Evolutionary conservation across 441 rosid species (phyloP).

Genomic region (Flueggea neowawraea): DNA sequence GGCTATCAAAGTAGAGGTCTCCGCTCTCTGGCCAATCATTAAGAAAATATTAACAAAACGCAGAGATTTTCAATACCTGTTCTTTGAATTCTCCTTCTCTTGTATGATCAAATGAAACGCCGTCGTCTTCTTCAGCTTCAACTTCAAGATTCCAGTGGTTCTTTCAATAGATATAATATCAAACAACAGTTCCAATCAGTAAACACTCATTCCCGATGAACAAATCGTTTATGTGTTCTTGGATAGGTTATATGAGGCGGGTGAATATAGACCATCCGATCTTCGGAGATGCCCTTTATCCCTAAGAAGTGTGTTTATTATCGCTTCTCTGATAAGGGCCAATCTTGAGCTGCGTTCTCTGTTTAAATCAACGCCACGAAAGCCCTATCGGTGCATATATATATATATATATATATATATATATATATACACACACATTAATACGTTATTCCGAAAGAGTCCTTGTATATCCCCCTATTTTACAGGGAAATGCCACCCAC

Average conservation of each 20-base stretch:
- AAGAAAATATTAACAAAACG: too few species aligned
- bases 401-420: constrained; percentile 23
- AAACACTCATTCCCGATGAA: too few species aligned
- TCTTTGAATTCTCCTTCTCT: constrained; percentile 5
- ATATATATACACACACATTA: too few species aligned
- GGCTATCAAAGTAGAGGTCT: too few species aligned
- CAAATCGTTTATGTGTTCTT: too few species aligned
- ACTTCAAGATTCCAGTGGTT: too few species aligned
- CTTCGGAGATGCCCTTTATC: too few species aligned
- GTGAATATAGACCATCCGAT: too few species aligned
- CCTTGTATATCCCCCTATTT: constrained; percentile 10
- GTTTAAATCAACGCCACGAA: constrained; percentile 23
- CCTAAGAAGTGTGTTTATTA: not conserved
- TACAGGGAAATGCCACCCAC: constrained; percentile 14
- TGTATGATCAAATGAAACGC: constrained; percentile 7
- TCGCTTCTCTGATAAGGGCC: not conserved
- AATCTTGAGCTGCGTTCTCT: not conserved
- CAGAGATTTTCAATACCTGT: constrained; percentile 7
- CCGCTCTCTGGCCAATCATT: too few species aligned
- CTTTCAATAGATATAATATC: too few species aligned
- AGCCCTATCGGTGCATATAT: constrained; percentile 43
- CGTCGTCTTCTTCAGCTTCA: constrained; percentile 1
- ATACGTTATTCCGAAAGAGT: constrained; percentile 12
- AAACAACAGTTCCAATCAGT: too few species aligned
- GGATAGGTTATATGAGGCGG: too few species aligned